Conservation (phyloP, 352 stramenopile genomes). For the Phytophthora megakarya region DNA sequence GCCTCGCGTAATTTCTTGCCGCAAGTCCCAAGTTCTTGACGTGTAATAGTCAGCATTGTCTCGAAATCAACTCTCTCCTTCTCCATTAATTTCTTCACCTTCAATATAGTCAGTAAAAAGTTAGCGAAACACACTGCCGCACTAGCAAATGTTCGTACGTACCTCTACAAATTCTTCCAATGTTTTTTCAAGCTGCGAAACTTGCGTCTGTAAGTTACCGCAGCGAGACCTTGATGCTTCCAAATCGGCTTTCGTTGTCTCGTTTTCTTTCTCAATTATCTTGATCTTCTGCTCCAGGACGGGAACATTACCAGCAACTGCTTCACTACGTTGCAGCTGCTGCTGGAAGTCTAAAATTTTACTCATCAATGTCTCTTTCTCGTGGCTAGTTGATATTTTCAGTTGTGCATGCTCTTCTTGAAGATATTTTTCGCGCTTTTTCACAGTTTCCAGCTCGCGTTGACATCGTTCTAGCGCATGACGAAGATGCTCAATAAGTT, state of each 20-base stretch:
- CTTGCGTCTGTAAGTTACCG: constrained; percentile 12
- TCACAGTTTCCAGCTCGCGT: constrained; percentile 52
- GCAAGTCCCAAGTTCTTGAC: constrained; percentile 21
- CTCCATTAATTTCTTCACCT: constrained; percentile 35
- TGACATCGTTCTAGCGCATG: constrained; percentile 59
- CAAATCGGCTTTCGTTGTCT: constrained; percentile 20
- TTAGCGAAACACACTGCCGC: neutral
- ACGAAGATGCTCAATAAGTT: constrained; percentile 44
- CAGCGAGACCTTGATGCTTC: constrained; percentile 17
- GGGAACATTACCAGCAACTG: constrained; percentile 32
- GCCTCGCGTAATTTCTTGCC: constrained; percentile 7
- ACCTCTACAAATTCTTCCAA: constrained; percentile 33
- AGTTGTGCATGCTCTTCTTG: constrained; percentile 57
- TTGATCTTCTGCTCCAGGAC: constrained; percentile 42
- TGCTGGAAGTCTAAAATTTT: constrained; percentile 69
- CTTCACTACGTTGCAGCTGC: constrained; percentile 44
- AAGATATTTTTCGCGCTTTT: constrained; percentile 55
- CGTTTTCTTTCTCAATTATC: constrained; percentile 40
- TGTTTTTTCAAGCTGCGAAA: constrained; percentile 20
- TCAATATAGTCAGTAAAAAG: neutral
- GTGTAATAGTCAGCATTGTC: constrained; percentile 5
- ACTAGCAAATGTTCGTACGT: neutral
- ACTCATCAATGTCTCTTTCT: constrained; percentile 58
- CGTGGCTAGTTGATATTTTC: constrained; percentile 43
- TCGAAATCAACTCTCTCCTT: constrained; percentile 22